Evolutionary conservation across 768 basidiomycete genomes (phyloP), one percentile per base, ranked within the genome.

Genomic region (Lentinula detonsa): DNA sequence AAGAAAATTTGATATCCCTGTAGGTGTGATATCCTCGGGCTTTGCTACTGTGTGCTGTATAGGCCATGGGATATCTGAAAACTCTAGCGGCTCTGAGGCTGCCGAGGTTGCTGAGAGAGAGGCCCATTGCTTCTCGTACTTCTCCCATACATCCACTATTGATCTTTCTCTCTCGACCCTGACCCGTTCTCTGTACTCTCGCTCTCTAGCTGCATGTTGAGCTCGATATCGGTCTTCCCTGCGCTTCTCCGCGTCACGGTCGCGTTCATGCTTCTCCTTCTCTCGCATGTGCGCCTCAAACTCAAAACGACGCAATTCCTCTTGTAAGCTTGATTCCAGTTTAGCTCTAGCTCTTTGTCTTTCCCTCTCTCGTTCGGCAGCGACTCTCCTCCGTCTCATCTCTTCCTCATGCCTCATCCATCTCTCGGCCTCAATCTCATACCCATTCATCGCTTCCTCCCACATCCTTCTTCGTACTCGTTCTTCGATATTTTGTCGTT

Each of bases 1-100:
- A 49, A 93, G 73, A 70, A 93, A 90, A 52, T 70, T 67, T 18
- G 74, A 69, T 53, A 92, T 80, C n/a, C 75, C 76, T n/a, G 77
- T 74, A 6, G 81, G 72, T 9, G 78, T 79, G 59, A 93, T 76
- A 56, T 84, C 84, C 34, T 77, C 80, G 2, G 74, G 72, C 46
- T 65, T 69, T 21, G 64, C 65, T n/a, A 85, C 83, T 11, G 70
- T 66, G 11, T 67, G 63, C 54, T 78, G 70, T 62, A 83, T 65
- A 37, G 90, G 90, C 91, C 91, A 93, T 9, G 91, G 91, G 52
- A 90, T 82, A 50, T 76, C 77, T 45, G 75, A 71, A 75, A 93
- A 91, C 0, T 74, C 72, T 49, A 91, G 74, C 21, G 71, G 64
- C 50, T 79, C 80, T 13, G 78, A 69, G n/a, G 80, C 76, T 43